Conservation (phyloP, 768 basidiomycete species). For the Serendipita sp. region DNA sequence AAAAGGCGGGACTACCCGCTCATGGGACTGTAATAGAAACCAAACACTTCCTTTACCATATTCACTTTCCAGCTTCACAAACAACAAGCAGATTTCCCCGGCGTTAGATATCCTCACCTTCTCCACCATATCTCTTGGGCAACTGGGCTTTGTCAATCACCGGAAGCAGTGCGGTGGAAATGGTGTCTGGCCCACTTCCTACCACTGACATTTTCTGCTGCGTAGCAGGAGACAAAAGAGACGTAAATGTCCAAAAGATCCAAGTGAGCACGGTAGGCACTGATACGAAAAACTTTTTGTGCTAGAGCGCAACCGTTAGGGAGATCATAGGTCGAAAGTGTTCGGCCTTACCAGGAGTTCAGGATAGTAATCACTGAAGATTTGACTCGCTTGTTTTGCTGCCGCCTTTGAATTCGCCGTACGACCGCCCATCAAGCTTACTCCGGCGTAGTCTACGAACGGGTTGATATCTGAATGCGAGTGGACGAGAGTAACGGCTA, state of each 20-base stretch:
- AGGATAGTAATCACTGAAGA: conserved; percentile 65
- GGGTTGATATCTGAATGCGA: too few species aligned
- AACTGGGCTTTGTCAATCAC: conserved; percentile 41
- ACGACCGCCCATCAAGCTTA: conserved; percentile 38
- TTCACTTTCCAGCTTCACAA: not conserved
- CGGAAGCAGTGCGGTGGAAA: conserved; percentile 43
- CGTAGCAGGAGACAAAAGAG: conserved; percentile 54
- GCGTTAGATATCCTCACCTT: conserved; percentile 37
- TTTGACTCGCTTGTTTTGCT: conserved; percentile 53
- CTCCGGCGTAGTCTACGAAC: conserved; percentile 55
- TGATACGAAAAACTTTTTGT: conserved; percentile 67
- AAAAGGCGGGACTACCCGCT: too few species aligned
- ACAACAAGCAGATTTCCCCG: not conserved
- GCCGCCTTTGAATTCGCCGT: conserved; percentile 64
- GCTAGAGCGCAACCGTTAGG: conserved; percentile 21
- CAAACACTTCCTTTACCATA: too few species aligned
- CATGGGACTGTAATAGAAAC: too few species aligned
- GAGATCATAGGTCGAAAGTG: not conserved
- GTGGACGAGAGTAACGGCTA: not conserved
- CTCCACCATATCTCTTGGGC: conserved; percentile 57
- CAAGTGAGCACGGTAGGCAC: conserved; percentile 61
- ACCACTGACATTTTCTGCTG: conserved; percentile 68
- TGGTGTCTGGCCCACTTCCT: conserved; percentile 41
- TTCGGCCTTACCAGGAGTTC: conserved; percentile 33
- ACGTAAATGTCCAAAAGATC: conserved; percentile 75